These are phyloP conservation scores for Salvia sclarea DNA, from an alignment of 305 asterid species.

Conservation along the genomic window DNA sequence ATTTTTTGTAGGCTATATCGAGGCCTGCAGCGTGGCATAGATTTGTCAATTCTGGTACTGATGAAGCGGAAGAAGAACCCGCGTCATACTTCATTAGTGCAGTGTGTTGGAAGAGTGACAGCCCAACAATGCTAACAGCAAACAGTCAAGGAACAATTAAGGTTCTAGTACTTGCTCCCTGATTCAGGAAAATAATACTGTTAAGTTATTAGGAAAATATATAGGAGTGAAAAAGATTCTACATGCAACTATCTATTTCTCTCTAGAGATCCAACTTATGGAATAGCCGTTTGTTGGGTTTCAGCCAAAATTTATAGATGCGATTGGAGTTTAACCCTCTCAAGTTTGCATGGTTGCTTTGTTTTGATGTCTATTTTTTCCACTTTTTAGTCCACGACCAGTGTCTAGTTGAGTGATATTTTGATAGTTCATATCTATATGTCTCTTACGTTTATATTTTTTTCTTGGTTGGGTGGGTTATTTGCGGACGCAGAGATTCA, in stretches of 20 bases:
- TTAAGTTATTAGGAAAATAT: background rate
- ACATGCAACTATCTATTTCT: background rate
- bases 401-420: background rate
- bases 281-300: constrained; percentile 16
- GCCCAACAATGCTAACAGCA: constrained; percentile 73
- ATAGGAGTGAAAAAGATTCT: background rate
- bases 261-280: constrained; percentile 11
- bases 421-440: background rate
- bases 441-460: too few species aligned
- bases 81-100: constrained; percentile 81
- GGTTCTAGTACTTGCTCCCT: constrained; percentile 72
- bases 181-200: constrained; percentile 10
- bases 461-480: too few species aligned
- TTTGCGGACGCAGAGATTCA: too few species aligned
- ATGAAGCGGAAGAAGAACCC: constrained; percentile 50
- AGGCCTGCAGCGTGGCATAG: constrained; percentile 72
- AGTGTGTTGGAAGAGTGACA: constrained; percentile 84
- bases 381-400: background rate
- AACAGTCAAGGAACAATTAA: constrained; percentile 83
- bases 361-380: background rate
- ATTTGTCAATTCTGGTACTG: constrained; percentile 48
- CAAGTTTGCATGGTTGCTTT: background rate
- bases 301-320: background rate
- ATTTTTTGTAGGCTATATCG: constrained; percentile 56
- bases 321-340: background rate